Evolutionary conservation across 257 asterid genomes (phyloP).

Genomic region (Nicotiana paniculata): DNA sequence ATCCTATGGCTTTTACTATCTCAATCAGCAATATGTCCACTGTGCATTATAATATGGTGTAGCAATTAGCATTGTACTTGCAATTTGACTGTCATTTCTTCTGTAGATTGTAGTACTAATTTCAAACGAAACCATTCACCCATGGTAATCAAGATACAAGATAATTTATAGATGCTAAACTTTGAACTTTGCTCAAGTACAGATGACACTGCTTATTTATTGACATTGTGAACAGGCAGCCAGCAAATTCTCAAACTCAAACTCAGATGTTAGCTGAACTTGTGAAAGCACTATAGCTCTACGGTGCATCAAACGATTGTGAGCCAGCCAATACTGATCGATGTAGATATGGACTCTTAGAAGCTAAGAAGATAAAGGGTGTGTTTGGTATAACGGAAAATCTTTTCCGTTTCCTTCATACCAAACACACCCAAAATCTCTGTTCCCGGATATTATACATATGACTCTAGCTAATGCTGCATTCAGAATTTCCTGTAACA

Average conservation of each 20-base stretch:
- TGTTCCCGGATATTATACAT: not conserved
- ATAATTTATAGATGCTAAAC: not conserved
- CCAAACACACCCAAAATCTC: not conserved
- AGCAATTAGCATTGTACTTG: not conserved
- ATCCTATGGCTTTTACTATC: not conserved
- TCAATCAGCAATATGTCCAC: not conserved
- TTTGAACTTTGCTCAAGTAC: not conserved
- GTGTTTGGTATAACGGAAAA: no score
- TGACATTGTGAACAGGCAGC: not conserved
- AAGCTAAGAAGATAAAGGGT: not conserved
- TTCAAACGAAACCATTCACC: constrained; percentile 1
- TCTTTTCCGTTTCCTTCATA: no score
- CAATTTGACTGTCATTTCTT: not conserved
- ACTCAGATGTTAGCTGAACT: not conserved
- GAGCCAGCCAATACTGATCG: not conserved
- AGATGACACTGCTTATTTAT: not conserved
- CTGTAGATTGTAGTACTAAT: not conserved
- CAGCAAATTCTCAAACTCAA: not conserved
- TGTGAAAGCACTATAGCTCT: not conserved
- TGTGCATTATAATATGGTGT: not conserved
- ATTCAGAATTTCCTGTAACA: constrained; percentile 39
- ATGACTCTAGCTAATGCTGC: constrained; percentile 45
- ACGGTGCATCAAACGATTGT: not conserved
- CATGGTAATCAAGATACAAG: not conserved
- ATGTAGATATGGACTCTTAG: not conserved